Evolutionary conservation across 1,284 basidiomycete species (phyloP), one percentile per base, ranked within the genome.

Genomic region (Schizophyllum commune): DNA sequence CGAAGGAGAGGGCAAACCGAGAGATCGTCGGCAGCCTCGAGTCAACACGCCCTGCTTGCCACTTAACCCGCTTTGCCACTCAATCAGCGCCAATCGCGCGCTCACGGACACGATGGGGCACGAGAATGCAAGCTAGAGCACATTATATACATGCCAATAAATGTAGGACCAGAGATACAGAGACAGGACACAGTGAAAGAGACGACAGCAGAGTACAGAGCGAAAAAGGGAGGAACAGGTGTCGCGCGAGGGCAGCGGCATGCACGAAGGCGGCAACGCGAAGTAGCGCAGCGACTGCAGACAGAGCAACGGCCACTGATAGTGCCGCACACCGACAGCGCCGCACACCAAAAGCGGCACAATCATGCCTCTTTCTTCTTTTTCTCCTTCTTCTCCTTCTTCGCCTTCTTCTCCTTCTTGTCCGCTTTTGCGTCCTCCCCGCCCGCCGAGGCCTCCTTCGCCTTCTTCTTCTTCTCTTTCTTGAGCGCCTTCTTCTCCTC

Each of bases 401-500:
- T 66, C 15, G 59, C 39, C 11, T 62, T 65, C n/a, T 66, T 65
- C 51, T 69, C 68, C 17, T 56, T 62, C 57, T 71, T 72, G 58
- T 82, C 68, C n/a, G 74, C 62, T 6, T 82, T 77, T 1, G 76
- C 75, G 71, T 71, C 53, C 53, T 21, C 53, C 15, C 27, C 27
- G 20, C 19, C 53, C 53, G 61, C 73, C 22, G 67, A 74, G 52
- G 73, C 79, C 61, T 76, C 77, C 60, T 71, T 73, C 69, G 82
- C 80, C 9, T 74, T 77, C 72, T 82, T 90, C 76, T 90, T 92
- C 72, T 88, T 74, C 32, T 85, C 86, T 77, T 89, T 90, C 76
- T 90, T 92, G 71, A 88, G 74, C 32, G 85, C 86, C 77, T 89
- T 90, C 79, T 91, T 91, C 76, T 91, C 88, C 75, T 91, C 89